phyloP scores from a whole-genome alignment of 768 basidiomycete genomes.

The Collybiopsis luxurians region DNA sequence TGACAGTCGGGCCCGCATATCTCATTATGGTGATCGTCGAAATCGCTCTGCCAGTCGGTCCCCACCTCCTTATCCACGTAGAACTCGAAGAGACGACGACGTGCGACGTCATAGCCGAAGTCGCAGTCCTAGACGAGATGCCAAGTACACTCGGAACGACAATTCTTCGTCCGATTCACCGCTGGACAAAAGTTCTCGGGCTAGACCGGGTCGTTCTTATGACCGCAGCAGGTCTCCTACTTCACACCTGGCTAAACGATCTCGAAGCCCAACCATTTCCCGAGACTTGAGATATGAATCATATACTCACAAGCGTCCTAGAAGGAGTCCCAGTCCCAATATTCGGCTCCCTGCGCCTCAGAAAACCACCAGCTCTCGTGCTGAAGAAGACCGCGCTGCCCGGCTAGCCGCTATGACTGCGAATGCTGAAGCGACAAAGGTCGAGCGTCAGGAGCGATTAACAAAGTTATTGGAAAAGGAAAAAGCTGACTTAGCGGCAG shows the following conservation, averaged over 20 bases:
- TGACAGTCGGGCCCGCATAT: neutral
- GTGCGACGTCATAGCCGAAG: slow-evolving; percentile 20
- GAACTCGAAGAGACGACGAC: slow-evolving; percentile 15
- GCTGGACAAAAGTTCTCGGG: neutral
- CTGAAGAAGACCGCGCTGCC: slow-evolving; percentile 62
- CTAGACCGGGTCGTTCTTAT: neutral
- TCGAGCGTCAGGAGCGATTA: slow-evolving; percentile 72
- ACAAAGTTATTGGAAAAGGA: slow-evolving; percentile 70
- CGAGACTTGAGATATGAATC: slow-evolving; percentile 18
- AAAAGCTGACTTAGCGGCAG: slow-evolving; percentile 71
- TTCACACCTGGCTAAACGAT: neutral
- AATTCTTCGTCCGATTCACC: neutral
- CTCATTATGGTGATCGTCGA: neutral
- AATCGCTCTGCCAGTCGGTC: slow-evolving; percentile 11
- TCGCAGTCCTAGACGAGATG: slow-evolving; percentile 6
- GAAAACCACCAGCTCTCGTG: slow-evolving; percentile 19
- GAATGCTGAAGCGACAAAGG: slow-evolving; percentile 64
- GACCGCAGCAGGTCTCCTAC: neutral
- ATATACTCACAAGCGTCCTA: slow-evolving; percentile 46
- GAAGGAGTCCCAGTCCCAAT: slow-evolving; percentile 42
- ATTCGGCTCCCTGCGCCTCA: slow-evolving; percentile 16
- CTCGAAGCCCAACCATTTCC: slow-evolving; percentile 27
- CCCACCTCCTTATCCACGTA: slow-evolving; percentile 3
- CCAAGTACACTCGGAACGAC: neutral
- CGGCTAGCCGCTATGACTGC: slow-evolving; percentile 89